Percentiles rank a stretch among this genome's conserved stretches.
Evolutionary conservation across 306 rosid genomes (phyloP).

Genomic region (Acacia acuminata): DNA sequence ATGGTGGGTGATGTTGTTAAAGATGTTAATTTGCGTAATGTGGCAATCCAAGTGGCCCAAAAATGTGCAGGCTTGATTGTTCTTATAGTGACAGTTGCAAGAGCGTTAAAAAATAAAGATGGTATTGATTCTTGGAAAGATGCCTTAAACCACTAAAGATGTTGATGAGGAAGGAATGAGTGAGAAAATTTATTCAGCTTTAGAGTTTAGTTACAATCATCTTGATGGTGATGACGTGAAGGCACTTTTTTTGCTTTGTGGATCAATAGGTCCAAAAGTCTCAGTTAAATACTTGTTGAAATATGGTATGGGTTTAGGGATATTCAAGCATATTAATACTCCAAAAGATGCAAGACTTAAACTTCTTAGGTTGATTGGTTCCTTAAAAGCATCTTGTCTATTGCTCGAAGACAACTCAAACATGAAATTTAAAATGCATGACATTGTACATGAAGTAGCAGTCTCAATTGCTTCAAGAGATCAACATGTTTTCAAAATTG

Average conservation of each 20-base stretch:
- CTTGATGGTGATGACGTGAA: background rate
- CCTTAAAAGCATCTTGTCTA: background rate
- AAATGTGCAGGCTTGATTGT: constrained; percentile 8
- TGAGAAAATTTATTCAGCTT: background rate
- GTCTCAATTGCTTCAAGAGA: background rate
- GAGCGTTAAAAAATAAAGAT: background rate
- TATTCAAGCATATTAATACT: background rate
- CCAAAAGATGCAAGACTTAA: background rate
- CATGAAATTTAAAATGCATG: background rate
- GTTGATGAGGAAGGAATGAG: background rate
- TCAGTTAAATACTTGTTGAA: background rate
- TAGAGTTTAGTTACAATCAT: background rate
- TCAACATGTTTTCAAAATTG: background rate
- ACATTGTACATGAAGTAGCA: background rate
- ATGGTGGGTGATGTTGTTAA: too few species aligned
- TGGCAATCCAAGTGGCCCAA: background rate
- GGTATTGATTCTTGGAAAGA: background rate
- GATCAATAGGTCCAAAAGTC: background rate
- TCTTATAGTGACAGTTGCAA: background rate
- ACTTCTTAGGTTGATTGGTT: background rate
- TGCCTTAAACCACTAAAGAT: background rate
- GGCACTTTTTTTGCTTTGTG: background rate
- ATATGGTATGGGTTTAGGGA: background rate
- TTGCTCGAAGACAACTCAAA: background rate
- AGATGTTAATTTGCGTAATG: background rate